Evolutionary conservation across 202 grass and related monocot genomes (phyloP).

Genomic region (Saccharum hybrid): DNA sequence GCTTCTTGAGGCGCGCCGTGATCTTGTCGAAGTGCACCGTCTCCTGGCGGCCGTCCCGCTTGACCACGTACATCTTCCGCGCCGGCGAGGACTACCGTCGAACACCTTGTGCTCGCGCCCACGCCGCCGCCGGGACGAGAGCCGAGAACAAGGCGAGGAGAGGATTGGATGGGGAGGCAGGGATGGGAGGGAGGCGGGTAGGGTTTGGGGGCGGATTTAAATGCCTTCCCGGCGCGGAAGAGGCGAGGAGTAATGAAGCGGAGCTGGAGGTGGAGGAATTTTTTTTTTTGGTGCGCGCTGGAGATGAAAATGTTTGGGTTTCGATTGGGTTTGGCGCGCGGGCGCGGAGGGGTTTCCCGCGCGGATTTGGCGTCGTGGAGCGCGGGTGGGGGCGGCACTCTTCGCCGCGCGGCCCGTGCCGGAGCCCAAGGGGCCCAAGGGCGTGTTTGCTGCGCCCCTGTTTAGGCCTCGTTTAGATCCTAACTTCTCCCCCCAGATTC

Average conservation of each 20-base stretch:
- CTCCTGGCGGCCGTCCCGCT: constrained; percentile 90
- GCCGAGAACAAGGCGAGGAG: neutral
- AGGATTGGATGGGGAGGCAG: neutral
- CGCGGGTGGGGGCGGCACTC: neutral
- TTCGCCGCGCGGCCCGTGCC: too few species aligned
- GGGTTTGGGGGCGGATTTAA: constrained; percentile 57
- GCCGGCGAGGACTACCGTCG: constrained; percentile 54
- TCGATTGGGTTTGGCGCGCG: constrained; percentile 45
- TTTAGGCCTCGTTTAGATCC: too few species aligned
- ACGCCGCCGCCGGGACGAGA: neutral
- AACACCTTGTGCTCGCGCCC: constrained; percentile 41
- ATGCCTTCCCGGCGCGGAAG: constrained; percentile 42
- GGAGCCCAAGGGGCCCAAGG: too few species aligned
- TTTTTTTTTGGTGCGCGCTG: neutral
- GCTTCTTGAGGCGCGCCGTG: constrained; percentile 97
- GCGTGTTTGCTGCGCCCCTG: too few species aligned
- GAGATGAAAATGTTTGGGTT: constrained; percentile 11
- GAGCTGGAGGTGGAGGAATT: neutral
- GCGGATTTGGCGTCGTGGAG: constrained; percentile 42
- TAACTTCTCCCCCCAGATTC: too few species aligned
- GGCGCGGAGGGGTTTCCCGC: constrained; percentile 48
- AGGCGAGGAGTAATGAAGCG: constrained; percentile 34
- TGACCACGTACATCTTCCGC: constrained; percentile 87
- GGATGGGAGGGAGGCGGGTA: constrained; percentile 20
- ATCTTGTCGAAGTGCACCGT: constrained; percentile 99